Percentiles rank a stretch among this genome's conserved stretches.
phyloP scores from a whole-genome alignment of 1,284 basidiomycete genomes.

The Rhodotorula mucilaginosa region DNA sequence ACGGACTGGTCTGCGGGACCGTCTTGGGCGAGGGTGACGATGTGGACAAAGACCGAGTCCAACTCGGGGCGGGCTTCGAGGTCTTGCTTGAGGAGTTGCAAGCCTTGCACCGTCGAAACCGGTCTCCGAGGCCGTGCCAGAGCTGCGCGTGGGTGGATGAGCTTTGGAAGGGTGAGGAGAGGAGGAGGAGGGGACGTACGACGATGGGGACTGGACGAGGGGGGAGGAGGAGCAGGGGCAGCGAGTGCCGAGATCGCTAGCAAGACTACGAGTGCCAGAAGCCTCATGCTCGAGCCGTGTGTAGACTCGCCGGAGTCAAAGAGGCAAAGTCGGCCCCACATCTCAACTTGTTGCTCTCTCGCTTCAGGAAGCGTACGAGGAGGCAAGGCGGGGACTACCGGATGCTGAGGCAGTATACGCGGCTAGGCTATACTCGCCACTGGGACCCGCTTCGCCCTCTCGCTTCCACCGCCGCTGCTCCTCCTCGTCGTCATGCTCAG shows the following conservation, averaged over 20 bases:
- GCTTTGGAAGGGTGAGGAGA: no score
- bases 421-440: no score
- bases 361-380: no score
- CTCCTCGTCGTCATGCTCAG: no score
- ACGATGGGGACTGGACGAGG: constrained; percentile 15
- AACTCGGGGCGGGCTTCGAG: constrained; percentile 61
- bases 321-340: no score
- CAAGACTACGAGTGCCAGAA: not conserved
- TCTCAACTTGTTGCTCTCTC: no score
- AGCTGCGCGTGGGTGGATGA: constrained; percentile 49
- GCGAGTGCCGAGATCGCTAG: not conserved
- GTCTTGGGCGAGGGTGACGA: constrained; percentile 68
- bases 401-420: no score
- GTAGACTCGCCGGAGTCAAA: not conserved
- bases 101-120: constrained; percentile 52
- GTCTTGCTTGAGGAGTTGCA: constrained; percentile 41
- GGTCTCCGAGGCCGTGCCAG: constrained; percentile 89
- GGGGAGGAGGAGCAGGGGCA: not conserved
- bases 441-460: no score
- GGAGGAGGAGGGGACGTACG: not conserved
- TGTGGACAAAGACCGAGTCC: constrained; percentile 82
- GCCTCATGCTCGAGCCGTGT: not conserved
- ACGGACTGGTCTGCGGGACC: constrained; percentile 61
- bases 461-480: no score
- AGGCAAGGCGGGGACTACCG: no score